Evolutionary conservation across 140 eudicot genomes (phyloP), one percentile per base, ranked within the genome.

Genomic region (Erigeron philadelphicus): DNA sequence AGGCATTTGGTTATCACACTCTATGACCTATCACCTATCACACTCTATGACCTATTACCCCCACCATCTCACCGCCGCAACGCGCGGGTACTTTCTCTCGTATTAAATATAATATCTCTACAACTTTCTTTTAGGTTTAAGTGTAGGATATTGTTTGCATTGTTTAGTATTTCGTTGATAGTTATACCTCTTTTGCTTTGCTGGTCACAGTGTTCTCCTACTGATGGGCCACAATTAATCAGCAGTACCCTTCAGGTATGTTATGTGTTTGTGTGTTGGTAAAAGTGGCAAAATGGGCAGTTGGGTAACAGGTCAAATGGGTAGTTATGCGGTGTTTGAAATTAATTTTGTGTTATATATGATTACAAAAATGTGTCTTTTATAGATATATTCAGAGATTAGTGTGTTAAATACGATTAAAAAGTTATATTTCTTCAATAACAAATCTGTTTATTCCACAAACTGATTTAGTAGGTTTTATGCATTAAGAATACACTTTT

Each of bases 171-270:
- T 11, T 46, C 42, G 47, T 70, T 53, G 43, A 66, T 73, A 6
- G 75, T 63, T 43, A 61, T 56, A 61, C 31, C 23, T 72, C 8
- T 59, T 3, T 55, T 67, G 31, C 72, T 77, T 58, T 76, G 56
- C 42, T 45, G 42, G 11, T 70, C 55, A 70, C 82, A 93, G 98
- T 89, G 96, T 81, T 85, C 89, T 74, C 98, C 98, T 44, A 68
- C 85, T 66, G 95, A 93, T 60, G 94, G 89, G 71, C 95, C 96
- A 57, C 96, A 81, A 75, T 75, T 93, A 50, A 89, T 93, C 67
- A 86, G 90, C 87, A 83, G 87, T 53, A 81, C 90, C 43, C 85
- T 93, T 81, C 94, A 89, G 96, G 98, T 93, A 82, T 75, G 31
- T 53, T 64, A 10, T 40, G 47, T 40, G 72, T 71, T 21, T 49